These are phyloP conservation scores for Gardenia jasminoides DNA, from an alignment of 257 asterid genomes.

Conservation along the genomic window DNA sequence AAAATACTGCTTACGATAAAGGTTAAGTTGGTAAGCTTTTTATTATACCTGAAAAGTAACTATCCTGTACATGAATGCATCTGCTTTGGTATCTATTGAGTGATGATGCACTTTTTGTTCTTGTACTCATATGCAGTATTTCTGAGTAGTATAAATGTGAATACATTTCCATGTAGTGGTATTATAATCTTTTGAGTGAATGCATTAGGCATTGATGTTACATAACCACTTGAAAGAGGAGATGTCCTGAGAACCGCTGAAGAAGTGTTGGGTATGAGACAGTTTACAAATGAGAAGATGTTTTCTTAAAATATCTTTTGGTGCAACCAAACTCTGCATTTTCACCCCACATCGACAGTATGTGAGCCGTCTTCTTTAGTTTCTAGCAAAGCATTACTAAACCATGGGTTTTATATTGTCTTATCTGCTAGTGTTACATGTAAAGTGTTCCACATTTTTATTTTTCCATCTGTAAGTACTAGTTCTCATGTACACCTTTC, in stretches of 20 bases:
- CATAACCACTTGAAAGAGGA: neutral
- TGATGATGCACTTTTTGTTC: constrained; percentile 1
- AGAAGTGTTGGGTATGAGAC: no score
- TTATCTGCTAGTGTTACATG: neutral
- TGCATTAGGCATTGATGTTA: neutral
- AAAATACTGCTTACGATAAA: no score
- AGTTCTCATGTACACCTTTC: neutral
- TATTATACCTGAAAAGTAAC: neutral
- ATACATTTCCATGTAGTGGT: neutral
- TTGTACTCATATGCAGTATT: neutral
- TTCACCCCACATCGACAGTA: neutral
- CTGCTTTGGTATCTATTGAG: neutral
- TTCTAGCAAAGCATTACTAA: neutral
- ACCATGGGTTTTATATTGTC: neutral
- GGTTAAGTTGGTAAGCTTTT: no score
- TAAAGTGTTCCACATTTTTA: neutral
- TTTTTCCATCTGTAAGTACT: no score
- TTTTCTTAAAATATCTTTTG: neutral
- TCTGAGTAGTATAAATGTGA: neutral
- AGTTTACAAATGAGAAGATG: neutral
- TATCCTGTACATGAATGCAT: neutral
- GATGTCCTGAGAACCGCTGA: neutral
- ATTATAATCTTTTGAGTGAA: neutral
- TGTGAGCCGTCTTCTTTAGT: neutral
- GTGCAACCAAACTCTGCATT: neutral